Base-by-base conservation (phyloP, 1,284 basidiomycete genomes). In the Sphaerobolus stellatus region DNA sequence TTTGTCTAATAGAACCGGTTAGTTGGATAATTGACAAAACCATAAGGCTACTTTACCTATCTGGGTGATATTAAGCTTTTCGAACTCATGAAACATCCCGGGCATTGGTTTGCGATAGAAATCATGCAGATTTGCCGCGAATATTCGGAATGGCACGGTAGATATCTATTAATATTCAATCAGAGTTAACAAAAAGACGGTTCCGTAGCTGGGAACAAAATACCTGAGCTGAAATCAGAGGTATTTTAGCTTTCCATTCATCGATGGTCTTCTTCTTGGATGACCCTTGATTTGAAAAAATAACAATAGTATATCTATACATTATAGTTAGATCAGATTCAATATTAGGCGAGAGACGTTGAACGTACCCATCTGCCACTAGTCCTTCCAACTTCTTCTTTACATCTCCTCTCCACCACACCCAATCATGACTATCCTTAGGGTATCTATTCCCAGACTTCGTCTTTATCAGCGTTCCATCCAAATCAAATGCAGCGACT, bases 51-150 rank as follows among this genome's bases (percentile, higher is more conserved):
- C 67, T 75, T 30, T 48, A 91, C 92, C 88, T 60, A 95, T 88
- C 20, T 75, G 68, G 13, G 88, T 71, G 2, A 77, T 75, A 59
- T 83, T 91, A 33, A 91, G 73, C 5, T 72, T 72, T 56, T 84
- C 80, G 38, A 94, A 72, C 58, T 84, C 83, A 55, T 82, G 76
- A 85, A 88, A 96, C 82, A 96, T 94, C 4, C 92, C 93, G 8
- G 83, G 83, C 73, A 92, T 86, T 2, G 94, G 94, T 69, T 98
- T 98, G n/a, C 94, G 78, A 64, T 81, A 92, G 22, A 76, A 73
- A 65, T 96, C 92, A 62, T 81, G 84, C 5, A 78, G 80, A 5
- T 78, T 84, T 1, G 93, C 93, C 16, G 90, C 93, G 55, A 94
- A 80, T 22, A 94, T 64, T 27, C 82, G 83, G 62, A 98, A 88